phyloP scores from a whole-genome alignment of 2,329 filamentous ascomycete genomes.

The Dactylonectria estremocensis region DNA sequence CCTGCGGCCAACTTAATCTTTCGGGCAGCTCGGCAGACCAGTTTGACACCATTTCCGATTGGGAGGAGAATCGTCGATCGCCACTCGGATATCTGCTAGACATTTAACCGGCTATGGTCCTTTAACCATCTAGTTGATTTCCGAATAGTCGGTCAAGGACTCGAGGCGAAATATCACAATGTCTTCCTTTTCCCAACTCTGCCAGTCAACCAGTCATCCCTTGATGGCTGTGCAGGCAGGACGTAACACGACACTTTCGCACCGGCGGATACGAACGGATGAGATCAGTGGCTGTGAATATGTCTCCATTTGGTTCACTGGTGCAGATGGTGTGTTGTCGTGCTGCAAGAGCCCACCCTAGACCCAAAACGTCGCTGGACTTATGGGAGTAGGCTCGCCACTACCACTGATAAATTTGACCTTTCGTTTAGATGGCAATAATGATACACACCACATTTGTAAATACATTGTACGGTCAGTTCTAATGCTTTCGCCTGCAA shows the following conservation, averaged over 20 bases:
- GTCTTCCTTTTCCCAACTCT: not conserved
- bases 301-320: not conserved
- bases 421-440: too few relatives aligned
- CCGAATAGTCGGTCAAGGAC: not conserved
- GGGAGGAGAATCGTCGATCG: not conserved
- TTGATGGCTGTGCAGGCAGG: not conserved
- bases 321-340: not conserved
- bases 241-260: not conserved
- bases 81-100: not conserved
- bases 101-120: not conserved
- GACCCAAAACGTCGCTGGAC: not conserved
- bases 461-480: not conserved
- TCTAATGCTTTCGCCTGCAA: too few relatives aligned
- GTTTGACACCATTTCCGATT: constrained; percentile 3
- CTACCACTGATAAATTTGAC: too few relatives aligned
- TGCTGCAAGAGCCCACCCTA: not conserved
- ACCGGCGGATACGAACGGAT: not conserved
- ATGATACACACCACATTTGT: too few relatives aligned
- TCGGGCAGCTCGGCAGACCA: not conserved
- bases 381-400: not conserved
- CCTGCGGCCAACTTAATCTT: not conserved
- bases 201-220: not conserved
- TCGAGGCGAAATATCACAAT: not conserved
- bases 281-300: not conserved
- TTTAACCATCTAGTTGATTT: not conserved